Evolutionary conservation across 352 stramenopile genomes (phyloP), one percentile per base, ranked within the genome.

Genomic region (Elongisporangium undulatum): DNA sequence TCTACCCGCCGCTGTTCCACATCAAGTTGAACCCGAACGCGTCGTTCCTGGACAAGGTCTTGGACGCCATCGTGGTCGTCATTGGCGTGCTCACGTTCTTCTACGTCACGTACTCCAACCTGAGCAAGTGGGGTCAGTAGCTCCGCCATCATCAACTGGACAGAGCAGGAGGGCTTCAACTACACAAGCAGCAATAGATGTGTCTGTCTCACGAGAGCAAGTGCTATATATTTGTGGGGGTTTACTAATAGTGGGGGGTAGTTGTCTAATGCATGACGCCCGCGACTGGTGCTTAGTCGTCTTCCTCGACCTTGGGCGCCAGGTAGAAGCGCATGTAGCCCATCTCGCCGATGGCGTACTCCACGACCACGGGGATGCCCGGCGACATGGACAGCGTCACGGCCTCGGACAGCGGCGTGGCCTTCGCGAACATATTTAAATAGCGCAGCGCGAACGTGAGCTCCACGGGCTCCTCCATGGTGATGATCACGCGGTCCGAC

Each of bases 381-480:
- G 96, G 95, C 49, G 89, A 98, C 94, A 99, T 98, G 64, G 85
- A 98, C 50, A 99, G 83, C 71, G 97, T 98, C 54, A 99, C 98
- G 41, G 75, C 96, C 48, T 91, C 75, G 51, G 87, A 96, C 60
- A 99, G 84, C 34, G 88, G 90, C 54, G 97, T 99, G 38, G 97
- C 98, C 87, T 99, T 99, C 56, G 97, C 98, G 72, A 99, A 99
- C 78, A 99, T 98, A 81, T 98, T 98, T 73, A 99, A 89, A 89
- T 99, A 99, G 56, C 97, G 93, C 51, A 99, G 82, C 49, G 98
- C 97, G 76, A 99, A 99, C 62, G 92, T 98, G 53, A 99, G 87
- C 77, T 99, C 96, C 29, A 99, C 97, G 12, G 97, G 96, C 75
- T 99, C 96, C 69, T 99, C 88, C 96, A 99, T 99, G 45, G 97